Evolutionary conservation across 495 filamentous ascomycete species (phyloP), one percentile per base, ranked within the genome.

Genomic region (Daldinia grandis): DNA sequence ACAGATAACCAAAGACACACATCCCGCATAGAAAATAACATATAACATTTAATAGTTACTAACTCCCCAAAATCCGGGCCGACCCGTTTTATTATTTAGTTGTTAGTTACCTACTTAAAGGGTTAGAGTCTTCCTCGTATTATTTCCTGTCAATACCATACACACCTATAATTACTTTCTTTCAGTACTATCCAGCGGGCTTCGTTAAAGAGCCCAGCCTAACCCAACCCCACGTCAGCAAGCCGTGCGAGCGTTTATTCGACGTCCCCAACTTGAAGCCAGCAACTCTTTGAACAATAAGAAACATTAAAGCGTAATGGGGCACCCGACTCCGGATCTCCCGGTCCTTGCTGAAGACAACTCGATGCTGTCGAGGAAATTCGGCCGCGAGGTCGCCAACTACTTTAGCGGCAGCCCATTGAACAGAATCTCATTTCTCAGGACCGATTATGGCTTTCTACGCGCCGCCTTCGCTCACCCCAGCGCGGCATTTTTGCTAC

Each of bases 321-420:
- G 64, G 53, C 27, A 50, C 19, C 42, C 68, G 64, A 73, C 75
- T 68, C 83, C 84, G 28, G 80, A 78, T 59, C 81, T 85, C 35
- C 81, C 85, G 15, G 68, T 81, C 53, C 78, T 83, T 42, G 75
- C 75, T 27, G 86, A 90, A 75, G 86, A 92, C 74, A 88, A 94
- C 82, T 93, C 91, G 6, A 94, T 94, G 89, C 82, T 99, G 71
- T 88, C 90, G 47, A 86, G 90, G 53, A 95, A 92, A 66, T 98
- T 97, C 79, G 95, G 95, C 73, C 90, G 85, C 71, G 95, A 98
- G 81, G 88, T 93, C 12, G 89, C 91, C 71, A 98, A 99, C 82
- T 99, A 98, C 86, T 98, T 97, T 83, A 91, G 93, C 64, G 93
- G 94, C 86, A 80, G 77, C 53, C 83, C 84, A 0, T 69, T 87